phyloP scores from a whole-genome alignment of 108 stramenopile genomes.

The Pelagomonas calceolata region DNA sequence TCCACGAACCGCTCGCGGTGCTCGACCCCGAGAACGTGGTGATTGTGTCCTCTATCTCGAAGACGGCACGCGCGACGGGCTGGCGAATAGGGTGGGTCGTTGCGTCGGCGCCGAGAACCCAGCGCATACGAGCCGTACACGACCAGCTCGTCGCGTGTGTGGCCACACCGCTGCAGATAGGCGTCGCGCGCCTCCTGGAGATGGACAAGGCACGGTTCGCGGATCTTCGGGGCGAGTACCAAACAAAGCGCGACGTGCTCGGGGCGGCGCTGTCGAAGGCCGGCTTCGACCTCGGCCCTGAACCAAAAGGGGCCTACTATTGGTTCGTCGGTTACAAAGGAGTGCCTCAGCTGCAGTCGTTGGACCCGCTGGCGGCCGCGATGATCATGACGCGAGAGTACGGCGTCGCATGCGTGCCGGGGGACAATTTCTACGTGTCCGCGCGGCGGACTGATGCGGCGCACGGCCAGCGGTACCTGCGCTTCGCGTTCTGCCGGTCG shows the following conservation, averaged over 20 bases:
- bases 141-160: slow-evolving; percentile 47
- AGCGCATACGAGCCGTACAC: slow-evolving; percentile 50
- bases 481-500: slow-evolving; percentile 59
- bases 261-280: slow-evolving; percentile 20
- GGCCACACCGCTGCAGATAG: not conserved
- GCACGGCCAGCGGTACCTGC: slow-evolving; percentile 26
- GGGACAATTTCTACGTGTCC: slow-evolving; percentile 55
- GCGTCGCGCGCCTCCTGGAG: not conserved
- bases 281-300: slow-evolving; percentile 33
- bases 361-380: slow-evolving; percentile 43
- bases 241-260: slow-evolving; percentile 14
- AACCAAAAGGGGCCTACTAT: slow-evolving; percentile 54
- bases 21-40: slow-evolving; percentile 24
- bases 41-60: slow-evolving; percentile 52
- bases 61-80: slow-evolving; percentile 56
- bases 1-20: not conserved
- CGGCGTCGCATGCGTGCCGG: slow-evolving; percentile 59
- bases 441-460: slow-evolving; percentile 9
- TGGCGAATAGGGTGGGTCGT: slow-evolving; percentile 56
- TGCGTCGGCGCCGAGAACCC: slow-evolving; percentile 41
- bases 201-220: not conserved
- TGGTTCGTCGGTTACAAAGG: slow-evolving; percentile 43
- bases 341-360: slow-evolving; percentile 20
- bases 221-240: not conserved
- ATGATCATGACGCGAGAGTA: slow-evolving; percentile 46